Evolutionary conservation across 495 filamentous ascomycete genomes (phyloP).

Genomic region (Daldinia childiae): DNA sequence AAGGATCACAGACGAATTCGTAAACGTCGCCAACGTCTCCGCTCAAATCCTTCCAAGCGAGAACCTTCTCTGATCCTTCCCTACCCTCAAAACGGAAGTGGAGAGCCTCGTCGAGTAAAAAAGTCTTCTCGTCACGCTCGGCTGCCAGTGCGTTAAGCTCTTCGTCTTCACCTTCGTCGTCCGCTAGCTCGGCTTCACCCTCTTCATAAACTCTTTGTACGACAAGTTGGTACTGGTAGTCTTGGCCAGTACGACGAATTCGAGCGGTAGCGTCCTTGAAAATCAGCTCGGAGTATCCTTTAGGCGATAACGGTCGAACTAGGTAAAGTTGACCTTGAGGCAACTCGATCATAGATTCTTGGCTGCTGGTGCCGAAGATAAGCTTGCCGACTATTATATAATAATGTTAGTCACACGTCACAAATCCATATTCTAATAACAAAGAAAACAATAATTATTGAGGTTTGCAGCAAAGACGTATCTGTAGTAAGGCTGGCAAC

Average conservation of each 20-base stretch:
- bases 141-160: slow-evolving; percentile 69
- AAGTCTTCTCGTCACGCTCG: slow-evolving; percentile 96
- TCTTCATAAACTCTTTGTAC: slow-evolving; percentile 97
- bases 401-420: slow-evolving; percentile 21
- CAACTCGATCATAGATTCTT: slow-evolving; percentile 91
- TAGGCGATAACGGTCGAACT: slow-evolving; percentile 91
- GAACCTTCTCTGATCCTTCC: slow-evolving; percentile 78
- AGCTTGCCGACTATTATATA: slow-evolving; percentile 80
- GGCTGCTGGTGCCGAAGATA: slow-evolving; percentile 90
- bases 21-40: slow-evolving; percentile 93
- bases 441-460: not conserved
- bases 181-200: slow-evolving; percentile 89
- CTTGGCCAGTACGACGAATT: slow-evolving; percentile 90
- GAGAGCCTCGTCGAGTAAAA: slow-evolving; percentile 88
- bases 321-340: slow-evolving; percentile 96
- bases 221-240: slow-evolving; percentile 96
- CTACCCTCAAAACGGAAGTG: slow-evolving; percentile 87
- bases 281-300: slow-evolving; percentile 97
- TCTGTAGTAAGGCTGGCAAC: not conserved
- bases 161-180: slow-evolving; percentile 83
- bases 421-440: not conserved
- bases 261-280: slow-evolving; percentile 95
- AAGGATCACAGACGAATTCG: slow-evolving; percentile 92
- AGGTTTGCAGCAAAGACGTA: slow-evolving; percentile 4
- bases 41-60: slow-evolving; percentile 94